Evolutionary conservation across 148 eudicot species (phyloP).

Genomic region (Rheum nobile): DNA sequence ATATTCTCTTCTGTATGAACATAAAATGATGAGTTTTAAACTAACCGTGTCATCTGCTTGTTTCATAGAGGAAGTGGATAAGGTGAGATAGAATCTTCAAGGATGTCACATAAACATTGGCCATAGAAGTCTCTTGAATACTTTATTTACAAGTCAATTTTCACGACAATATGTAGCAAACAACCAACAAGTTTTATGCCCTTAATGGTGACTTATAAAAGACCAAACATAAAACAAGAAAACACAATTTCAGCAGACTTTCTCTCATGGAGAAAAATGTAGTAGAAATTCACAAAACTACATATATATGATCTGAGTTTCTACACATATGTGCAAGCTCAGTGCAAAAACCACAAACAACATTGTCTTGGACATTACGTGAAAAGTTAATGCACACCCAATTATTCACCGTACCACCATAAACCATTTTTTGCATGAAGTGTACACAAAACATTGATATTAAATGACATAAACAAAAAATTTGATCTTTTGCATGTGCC

Average conservation of each 20-base stretch:
- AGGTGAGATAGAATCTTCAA: not conserved
- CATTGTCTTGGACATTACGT: conserved; percentile 47
- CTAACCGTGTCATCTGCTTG: not conserved
- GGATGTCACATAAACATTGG: not conserved
- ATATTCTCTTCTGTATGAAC: not conserved
- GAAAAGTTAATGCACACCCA: conserved; percentile 81
- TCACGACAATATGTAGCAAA: not conserved
- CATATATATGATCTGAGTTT: not conserved
- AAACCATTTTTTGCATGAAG: conserved; percentile 64
- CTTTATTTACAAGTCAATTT: too few species aligned
- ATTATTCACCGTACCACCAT: conserved; percentile 53
- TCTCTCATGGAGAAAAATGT: too few species aligned
- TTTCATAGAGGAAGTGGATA: conserved; percentile 9
- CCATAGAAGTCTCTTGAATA: not conserved
- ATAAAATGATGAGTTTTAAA: not conserved
- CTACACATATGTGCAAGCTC: conserved; percentile 72
- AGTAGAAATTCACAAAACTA: not conserved
- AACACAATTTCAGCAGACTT: too few species aligned
- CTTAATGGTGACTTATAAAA: not conserved
- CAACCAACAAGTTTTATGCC: not conserved
- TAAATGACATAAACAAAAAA: not conserved
- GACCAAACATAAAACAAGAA: too few species aligned
- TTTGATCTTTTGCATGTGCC: too few species aligned
- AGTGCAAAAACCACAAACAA: conserved; percentile 47
- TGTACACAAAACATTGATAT: not conserved